Evolutionary conservation across 768 basidiomycete species (phyloP).

Genomic region (Serpula lacrymans): DNA sequence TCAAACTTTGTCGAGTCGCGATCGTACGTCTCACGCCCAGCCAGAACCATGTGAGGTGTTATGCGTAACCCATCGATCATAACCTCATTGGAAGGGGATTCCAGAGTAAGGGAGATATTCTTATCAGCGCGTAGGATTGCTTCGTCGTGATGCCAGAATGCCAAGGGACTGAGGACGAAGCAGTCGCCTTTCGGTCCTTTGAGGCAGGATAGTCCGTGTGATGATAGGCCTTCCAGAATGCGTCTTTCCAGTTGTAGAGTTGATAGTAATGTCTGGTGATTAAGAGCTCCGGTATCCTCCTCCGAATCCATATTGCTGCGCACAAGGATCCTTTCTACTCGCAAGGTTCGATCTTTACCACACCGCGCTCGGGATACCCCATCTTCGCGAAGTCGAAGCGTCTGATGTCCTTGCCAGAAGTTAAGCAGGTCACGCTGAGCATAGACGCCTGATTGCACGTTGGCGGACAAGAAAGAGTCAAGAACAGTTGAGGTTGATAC

Average conservation of each 20-base stretch:
- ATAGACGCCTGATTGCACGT: slow-evolving; percentile 48
- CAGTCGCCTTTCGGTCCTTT: slow-evolving; percentile 52
- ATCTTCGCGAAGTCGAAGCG: slow-evolving; percentile 66
- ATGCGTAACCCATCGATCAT: slow-evolving; percentile 63
- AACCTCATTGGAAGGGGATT: slow-evolving; percentile 42
- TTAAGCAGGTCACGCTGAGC: slow-evolving; percentile 64
- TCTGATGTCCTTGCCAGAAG: slow-evolving; percentile 65
- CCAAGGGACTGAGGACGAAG: slow-evolving; percentile 68
- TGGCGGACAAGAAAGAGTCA: slow-evolving; percentile 55
- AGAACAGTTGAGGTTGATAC: slow-evolving; percentile 57
- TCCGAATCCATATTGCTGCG: slow-evolving; percentile 43
- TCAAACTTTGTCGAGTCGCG: slow-evolving; percentile 51
- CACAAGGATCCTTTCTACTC: slow-evolving; percentile 75
- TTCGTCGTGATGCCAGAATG: slow-evolving; percentile 71
- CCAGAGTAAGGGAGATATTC: slow-evolving; percentile 60
- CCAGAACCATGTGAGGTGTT: slow-evolving; percentile 73
- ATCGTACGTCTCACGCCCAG: slow-evolving; percentile 59
- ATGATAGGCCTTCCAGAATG: slow-evolving; percentile 44
- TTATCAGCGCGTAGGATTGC: slow-evolving; percentile 47
- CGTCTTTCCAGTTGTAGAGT: slow-evolving; percentile 61
- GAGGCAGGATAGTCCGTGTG: slow-evolving; percentile 50
- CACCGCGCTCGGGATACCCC: slow-evolving; percentile 71
- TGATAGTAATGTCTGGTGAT: slow-evolving; percentile 57
- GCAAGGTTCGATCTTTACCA: slow-evolving; percentile 61
- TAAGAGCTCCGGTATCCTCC: slow-evolving; percentile 52